These are phyloP conservation scores for Jamesozyma piceae DNA, from an alignment of 805 yeast genomes.

Conservation along the genomic window DNA sequence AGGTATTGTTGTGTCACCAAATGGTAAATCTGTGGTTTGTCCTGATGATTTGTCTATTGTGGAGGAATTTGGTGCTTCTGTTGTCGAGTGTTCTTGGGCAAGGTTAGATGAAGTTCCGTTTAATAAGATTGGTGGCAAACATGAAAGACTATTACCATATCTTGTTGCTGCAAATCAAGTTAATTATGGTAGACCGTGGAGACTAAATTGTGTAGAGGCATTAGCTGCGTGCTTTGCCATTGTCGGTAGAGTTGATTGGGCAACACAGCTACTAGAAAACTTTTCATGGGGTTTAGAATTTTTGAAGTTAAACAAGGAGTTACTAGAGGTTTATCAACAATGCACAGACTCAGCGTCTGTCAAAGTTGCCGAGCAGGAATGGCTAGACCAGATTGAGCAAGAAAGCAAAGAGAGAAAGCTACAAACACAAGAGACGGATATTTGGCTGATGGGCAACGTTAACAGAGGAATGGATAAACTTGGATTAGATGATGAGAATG, in stretches of 20 bases:
- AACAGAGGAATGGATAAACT: conserved; percentile 42
- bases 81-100: conserved; percentile 98
- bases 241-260: conserved; percentile 87
- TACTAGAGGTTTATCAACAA: conserved; percentile 60
- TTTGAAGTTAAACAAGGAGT: conserved; percentile 68
- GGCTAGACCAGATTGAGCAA: conserved; percentile 58
- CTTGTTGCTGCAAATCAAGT: conserved; percentile 95
- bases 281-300: conserved; percentile 94
- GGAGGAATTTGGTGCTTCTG: conserved; percentile 83
- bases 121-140: conserved; percentile 78
- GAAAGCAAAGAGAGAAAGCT: conserved; percentile 57
- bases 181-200: conserved; percentile 94
- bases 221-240: conserved; percentile 94
- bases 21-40: conserved; percentile 82
- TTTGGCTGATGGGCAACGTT: conserved; percentile 74
- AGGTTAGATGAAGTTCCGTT: conserved; percentile 95
- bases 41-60: conserved; percentile 77
- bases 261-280: conserved; percentile 59
- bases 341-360: conserved; percentile 80
- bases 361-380: conserved; percentile 58
- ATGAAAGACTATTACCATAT: conserved; percentile 82
- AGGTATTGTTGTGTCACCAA: conserved; percentile 88
- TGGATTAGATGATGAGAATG: conserved; percentile 10
- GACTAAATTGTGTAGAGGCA: conserved; percentile 92
- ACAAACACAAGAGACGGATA: conserved; percentile 44